Evolutionary conservation across 2,329 filamentous ascomycete genomes (phyloP).

Genomic region (Scedosporium boydii): DNA sequence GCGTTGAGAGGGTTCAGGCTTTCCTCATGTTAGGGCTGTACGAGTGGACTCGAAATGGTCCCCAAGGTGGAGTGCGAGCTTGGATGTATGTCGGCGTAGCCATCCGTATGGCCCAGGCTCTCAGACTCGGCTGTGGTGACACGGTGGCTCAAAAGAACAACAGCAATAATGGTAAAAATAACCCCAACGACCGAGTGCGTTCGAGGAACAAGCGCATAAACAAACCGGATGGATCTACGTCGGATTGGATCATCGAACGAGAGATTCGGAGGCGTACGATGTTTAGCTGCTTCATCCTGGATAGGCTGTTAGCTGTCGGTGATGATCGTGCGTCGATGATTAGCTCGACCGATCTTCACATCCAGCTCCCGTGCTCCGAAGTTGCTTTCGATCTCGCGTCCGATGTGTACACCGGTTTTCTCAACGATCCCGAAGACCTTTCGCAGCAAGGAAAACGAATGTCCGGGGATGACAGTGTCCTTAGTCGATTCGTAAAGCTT

Average conservation of each 20-base stretch:
- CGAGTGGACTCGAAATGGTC: constrained; percentile 56
- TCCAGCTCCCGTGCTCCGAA: constrained; percentile 61
- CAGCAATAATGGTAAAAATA: background rate
- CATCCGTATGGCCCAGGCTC: constrained; percentile 52
- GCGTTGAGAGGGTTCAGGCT: constrained; percentile 56
- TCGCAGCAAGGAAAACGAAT: constrained; percentile 12
- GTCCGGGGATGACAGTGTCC: constrained; percentile 32
- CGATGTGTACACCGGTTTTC: constrained; percentile 43
- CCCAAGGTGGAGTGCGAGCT: constrained; percentile 44
- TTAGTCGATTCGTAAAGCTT: constrained; percentile 46
- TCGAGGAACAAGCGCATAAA: background rate
- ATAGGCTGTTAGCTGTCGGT: constrained; percentile 58
- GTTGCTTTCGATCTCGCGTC: constrained; percentile 53
- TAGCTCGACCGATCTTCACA: constrained; percentile 46
- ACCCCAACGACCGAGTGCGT: background rate
- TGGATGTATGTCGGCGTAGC: constrained; percentile 60
- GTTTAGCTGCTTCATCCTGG: constrained; percentile 66
- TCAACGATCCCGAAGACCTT: constrained; percentile 18
- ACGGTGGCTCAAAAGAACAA: constrained; percentile 7
- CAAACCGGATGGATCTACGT: background rate
- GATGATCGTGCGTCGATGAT: constrained; percentile 52
- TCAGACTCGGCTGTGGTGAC: constrained; percentile 51
- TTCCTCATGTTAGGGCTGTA: constrained; percentile 63
- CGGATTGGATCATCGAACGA: constrained; percentile 32
- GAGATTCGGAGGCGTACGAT: constrained; percentile 61